Percentiles rank a stretch among this genome's conserved stretches.
Evolutionary conservation across 2,329 filamentous ascomycete genomes (phyloP).

Genomic region (Cladosporium sp.): DNA sequence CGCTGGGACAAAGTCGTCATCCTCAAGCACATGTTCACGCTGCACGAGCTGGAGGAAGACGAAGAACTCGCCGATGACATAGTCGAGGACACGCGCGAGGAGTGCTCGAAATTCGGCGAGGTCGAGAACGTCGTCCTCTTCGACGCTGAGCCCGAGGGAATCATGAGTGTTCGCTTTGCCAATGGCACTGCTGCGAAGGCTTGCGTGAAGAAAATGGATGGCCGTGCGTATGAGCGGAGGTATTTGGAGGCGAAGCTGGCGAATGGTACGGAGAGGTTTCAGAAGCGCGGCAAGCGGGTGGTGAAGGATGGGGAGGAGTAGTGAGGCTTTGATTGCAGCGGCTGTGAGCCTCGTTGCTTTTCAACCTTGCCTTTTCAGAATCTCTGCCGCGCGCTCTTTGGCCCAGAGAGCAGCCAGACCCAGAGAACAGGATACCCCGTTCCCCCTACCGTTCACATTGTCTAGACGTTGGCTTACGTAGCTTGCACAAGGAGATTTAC

Average conservation of each 20-base stretch:
- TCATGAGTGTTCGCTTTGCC: slow-evolving; percentile 79
- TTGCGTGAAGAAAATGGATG: slow-evolving; percentile 68
- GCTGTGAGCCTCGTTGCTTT: too few species aligned
- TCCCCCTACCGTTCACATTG: too few species aligned
- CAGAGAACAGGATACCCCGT: too few species aligned
- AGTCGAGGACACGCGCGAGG: slow-evolving; percentile 88
- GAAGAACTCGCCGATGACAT: slow-evolving; percentile 79
- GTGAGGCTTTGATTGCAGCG: too few species aligned
- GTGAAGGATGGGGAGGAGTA: too few species aligned
- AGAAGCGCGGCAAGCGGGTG: background rate
- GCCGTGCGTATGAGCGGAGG: slow-evolving; percentile 62
- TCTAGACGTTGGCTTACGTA: too few species aligned
- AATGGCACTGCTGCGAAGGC: slow-evolving; percentile 64
- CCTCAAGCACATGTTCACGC: slow-evolving; percentile 88
- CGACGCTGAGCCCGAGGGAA: slow-evolving; percentile 77
- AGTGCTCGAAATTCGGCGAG: slow-evolving; percentile 77
- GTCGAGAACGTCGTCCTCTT: slow-evolving; percentile 90
- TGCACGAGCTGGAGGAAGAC: slow-evolving; percentile 79
- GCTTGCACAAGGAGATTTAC: too few species aligned
- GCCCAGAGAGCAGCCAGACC: too few species aligned
- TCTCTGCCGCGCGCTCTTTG: too few species aligned
- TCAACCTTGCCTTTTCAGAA: too few species aligned
- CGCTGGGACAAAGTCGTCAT: slow-evolving; percentile 77
- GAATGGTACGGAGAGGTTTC: slow-evolving; percentile 10
- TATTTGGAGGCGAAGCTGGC: slow-evolving; percentile 11